Evolutionary conservation across 2,329 filamentous ascomycete genomes (phyloP), one percentile per base, ranked within the genome.

Genomic region (Arachnomyces sp.): DNA sequence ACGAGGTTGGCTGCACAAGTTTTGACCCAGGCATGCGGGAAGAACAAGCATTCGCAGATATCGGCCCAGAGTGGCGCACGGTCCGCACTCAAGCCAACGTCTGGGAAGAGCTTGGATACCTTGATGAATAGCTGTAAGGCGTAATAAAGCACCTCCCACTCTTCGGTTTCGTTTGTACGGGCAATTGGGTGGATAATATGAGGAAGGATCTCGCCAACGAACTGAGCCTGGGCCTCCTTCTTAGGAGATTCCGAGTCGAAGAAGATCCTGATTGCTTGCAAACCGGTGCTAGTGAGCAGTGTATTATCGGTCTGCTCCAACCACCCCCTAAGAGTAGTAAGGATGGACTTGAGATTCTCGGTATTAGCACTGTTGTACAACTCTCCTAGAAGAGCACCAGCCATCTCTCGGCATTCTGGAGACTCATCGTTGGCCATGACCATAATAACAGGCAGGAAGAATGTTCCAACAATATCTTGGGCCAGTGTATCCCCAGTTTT

Each of bases 391-490:
- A 98, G 67, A 42, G 82, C 77, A 33, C 79, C 82, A 0, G 89
- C 88, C 60, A 90, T 81, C 45, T 88, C 76, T 20, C 85, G 80
- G 61, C 92, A 98, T 50, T 86, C 84, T 38, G 82, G 76, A 36
- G 85, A 86, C 39, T 93, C 84, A 45, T 98, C 92, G 52, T 95
- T 94, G 43, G 84, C 80, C 46, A 95, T 74, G 12, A 89, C 79
- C 52, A 94, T 78, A 37, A 95, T 79, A 4, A 98, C 64, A 0
- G 89, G 88, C 15, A 93, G 73, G 66, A 95, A 98, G 56, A 88
- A 85, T 14, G 79, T 83, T 1, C 78, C 77, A 0, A 86, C 74
- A 28, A 94, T 76, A 49, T 94, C 84, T 58, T 93, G 86, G 6
- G 89, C 77, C 34, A 89, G 78, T 17, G 88, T 83, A 30, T 87